Evolutionary conservation across 1,284 basidiomycete species (phyloP), one percentile per base, ranked within the genome.

Genomic region (Heterobasidion occidentale): DNA sequence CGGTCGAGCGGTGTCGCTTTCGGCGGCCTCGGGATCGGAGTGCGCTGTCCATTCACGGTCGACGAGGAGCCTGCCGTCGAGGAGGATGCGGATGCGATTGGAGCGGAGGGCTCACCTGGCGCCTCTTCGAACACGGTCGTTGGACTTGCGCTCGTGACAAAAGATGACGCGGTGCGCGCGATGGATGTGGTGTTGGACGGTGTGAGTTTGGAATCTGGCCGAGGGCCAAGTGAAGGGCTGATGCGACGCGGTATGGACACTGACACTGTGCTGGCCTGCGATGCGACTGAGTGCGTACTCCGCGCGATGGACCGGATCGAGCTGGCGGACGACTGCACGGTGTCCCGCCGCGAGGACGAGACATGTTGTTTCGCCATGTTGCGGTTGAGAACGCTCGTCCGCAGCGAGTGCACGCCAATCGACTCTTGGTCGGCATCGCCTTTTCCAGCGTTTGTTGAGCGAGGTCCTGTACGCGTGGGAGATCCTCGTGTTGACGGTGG

Each of bases 151-250:
- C 2, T 48, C 12, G 27, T n/a, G 11, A 33, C n/a, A 36, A 64
- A 58, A 34, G 62, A 66, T 12, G 63, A 62, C 15, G 63, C 53
- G 1, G 66, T 59, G 15, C 63, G 59, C 8, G 62, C 60, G 9
- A 58, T 53, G 5, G 64, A 53, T 17, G 61, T 59, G 5, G 62
- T 27, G 6, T 6, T 58, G n/a, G 63, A 59, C 2, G 71, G 84
- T 1, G 82, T 84, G 9, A 88, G 72, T 61, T 88, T 88, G 5
- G 85, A 88, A 60, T 88, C 86, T 3, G 83, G 83, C 2, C 83
- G 71, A 14, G 69, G 67, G 19, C 70, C 69, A 1, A 68, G 60
- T 3, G 63, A 64, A 1, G 60, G 58, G n/a, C 60, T 59, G 7
- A 56, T 50, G 15, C 65, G 64, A 56, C 73, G 65, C 27, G 64